Evolutionary conservation across 768 basidiomycete genomes (phyloP).

Genomic region (Pleurotus citrinopileatus): DNA sequence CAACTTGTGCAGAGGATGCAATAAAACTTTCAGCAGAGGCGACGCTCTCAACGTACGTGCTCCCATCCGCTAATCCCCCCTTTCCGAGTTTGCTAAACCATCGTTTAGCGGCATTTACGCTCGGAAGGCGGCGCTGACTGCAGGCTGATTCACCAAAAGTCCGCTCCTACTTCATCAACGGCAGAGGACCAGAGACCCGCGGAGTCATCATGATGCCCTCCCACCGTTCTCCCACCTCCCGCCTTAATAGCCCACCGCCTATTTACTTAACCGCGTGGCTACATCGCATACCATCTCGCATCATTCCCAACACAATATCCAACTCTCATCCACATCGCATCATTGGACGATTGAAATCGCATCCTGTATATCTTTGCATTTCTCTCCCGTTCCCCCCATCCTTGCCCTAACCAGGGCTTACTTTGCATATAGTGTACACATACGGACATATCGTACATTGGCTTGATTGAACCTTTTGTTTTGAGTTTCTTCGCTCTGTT

Average conservation of each 20-base stretch:
- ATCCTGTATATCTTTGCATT: neutral
- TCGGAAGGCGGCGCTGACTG: slow-evolving; percentile 85
- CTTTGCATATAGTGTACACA: slow-evolving; percentile 4
- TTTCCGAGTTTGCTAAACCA: slow-evolving; percentile 15
- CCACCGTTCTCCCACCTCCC: neutral
- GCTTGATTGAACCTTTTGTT: neutral
- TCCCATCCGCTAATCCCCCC: slow-evolving; percentile 15
- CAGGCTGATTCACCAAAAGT: slow-evolving; percentile 33
- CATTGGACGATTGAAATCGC: neutral
- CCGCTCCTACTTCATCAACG: neutral
- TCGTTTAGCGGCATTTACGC: slow-evolving; percentile 70
- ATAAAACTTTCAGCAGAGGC: slow-evolving; percentile 90
- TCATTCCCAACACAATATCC: neutral
- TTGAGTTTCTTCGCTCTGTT: neutral
- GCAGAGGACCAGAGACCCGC: slow-evolving; percentile 2
- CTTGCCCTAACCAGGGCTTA: neutral
- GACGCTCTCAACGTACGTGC: slow-evolving; percentile 90
- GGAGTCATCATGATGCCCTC: slow-evolving; percentile 1
- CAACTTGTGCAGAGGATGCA: slow-evolving; percentile 88
- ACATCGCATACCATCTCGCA: neutral
- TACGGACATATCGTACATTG: neutral
- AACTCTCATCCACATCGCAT: neutral
- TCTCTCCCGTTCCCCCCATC: neutral
- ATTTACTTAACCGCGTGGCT: too few relatives aligned
- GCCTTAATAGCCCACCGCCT: too few relatives aligned